Conservation (phyloP, 352 stramenopile species). For the Phytophthora foliorum region DNA sequence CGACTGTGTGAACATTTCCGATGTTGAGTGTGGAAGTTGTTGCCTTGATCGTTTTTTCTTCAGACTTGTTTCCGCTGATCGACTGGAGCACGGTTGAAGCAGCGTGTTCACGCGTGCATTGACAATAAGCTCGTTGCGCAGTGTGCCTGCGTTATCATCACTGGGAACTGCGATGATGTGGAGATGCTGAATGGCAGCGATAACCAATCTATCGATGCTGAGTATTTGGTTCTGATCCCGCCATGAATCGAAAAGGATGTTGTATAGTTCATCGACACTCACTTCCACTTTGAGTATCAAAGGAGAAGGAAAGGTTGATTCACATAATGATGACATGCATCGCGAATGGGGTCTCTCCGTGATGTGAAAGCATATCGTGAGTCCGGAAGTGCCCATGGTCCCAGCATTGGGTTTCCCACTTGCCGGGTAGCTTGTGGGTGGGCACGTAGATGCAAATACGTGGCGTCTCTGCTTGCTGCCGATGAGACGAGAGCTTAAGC, state of each 20-base stretch:
- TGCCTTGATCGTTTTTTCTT: slow-evolving; percentile 37
- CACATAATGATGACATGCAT: slow-evolving; percentile 1
- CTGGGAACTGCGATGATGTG: slow-evolving; percentile 52
- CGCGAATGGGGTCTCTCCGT: slow-evolving; percentile 21
- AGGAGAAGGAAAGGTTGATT: not conserved
- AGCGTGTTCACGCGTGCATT: slow-evolving; percentile 48
- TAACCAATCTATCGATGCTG: slow-evolving; percentile 49
- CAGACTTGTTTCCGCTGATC: slow-evolving; percentile 5
- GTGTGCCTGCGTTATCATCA: slow-evolving; percentile 9
- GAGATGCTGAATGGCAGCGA: slow-evolving; percentile 46
- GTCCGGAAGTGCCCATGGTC: slow-evolving; percentile 4
- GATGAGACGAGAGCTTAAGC: not conserved
- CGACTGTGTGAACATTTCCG: slow-evolving; percentile 18
- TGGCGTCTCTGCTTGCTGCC: slow-evolving; percentile 39
- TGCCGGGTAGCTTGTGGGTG: slow-evolving; percentile 21
- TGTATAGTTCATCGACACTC: slow-evolving; percentile 43
- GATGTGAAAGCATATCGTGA: slow-evolving; percentile 49
- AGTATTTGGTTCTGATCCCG: slow-evolving; percentile 16
- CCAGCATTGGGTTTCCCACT: not conserved
- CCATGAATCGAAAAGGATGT: slow-evolving; percentile 21
- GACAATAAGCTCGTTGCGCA: slow-evolving; percentile 47
- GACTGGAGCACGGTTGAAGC: slow-evolving; percentile 29
- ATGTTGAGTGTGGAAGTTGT: slow-evolving; percentile 26
- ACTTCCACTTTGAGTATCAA: slow-evolving; percentile 36
- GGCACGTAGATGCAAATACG: slow-evolving; percentile 48